A percentile compares a stretch with the other conserved stretches of the same genome.
These are phyloP conservation scores for Botryotinia globosa DNA, from an alignment of 2,329 filamentous ascomycete genomes.

Conservation along the genomic window DNA sequence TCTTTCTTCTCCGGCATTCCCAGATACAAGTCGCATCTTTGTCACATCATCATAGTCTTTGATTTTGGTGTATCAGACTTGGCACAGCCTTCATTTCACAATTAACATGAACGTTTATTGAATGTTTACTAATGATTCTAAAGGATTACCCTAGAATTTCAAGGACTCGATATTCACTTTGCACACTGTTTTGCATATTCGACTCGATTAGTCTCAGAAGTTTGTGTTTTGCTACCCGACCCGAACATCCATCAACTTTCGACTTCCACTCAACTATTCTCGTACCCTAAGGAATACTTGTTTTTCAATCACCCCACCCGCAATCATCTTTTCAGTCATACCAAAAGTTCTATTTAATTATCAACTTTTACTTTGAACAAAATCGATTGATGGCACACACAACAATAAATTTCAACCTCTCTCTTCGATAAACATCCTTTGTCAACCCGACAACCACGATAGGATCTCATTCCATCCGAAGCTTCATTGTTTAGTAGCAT, in stretches of 20 bases:
- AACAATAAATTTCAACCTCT: constrained; percentile 33
- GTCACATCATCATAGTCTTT: constrained; percentile 8
- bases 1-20: background rate
- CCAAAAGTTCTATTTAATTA: constrained; percentile 21
- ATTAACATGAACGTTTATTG: background rate
- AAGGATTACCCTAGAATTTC: constrained; percentile 25
- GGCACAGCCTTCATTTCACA: constrained; percentile 22
- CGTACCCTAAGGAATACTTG: background rate
- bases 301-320: constrained; percentile 13
- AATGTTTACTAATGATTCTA: constrained; percentile 24
- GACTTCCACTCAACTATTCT: constrained; percentile 20
- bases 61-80: constrained; percentile 26
- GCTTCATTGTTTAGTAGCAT: constrained; percentile 13
- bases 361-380: constrained; percentile 10
- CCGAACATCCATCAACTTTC: constrained; percentile 25
- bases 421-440: constrained; percentile 27
- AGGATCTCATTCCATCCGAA: constrained; percentile 25
- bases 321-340: constrained; percentile 13
- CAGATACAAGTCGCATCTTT: constrained; percentile 14
- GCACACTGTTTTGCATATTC: constrained; percentile 33
- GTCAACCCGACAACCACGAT: constrained; percentile 20
- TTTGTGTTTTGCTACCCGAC: constrained; percentile 32
- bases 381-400: constrained; percentile 33
- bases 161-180: constrained; percentile 23
- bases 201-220: constrained; percentile 25